Evolutionary conservation across 768 basidiomycete genomes (phyloP).

Genomic region (Lyophyllum decastes): DNA sequence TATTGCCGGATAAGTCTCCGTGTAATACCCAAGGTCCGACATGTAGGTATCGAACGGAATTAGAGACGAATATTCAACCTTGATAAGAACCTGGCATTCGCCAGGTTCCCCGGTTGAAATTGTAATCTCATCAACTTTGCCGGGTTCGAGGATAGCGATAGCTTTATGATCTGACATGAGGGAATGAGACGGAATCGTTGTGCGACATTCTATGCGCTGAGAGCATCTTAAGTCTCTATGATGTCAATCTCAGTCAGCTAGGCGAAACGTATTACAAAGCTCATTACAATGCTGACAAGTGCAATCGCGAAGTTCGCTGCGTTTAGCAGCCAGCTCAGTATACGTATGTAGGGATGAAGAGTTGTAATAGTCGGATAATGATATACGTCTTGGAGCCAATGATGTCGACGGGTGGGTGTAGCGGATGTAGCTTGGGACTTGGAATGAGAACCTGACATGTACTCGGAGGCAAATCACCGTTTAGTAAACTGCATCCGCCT

Average conservation of each 20-base stretch:
- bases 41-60: conserved; percentile 40
- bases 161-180: conserved; percentile 41
- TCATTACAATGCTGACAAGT: no score
- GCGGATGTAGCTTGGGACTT: no score
- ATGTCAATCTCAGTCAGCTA: not conserved
- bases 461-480: no score
- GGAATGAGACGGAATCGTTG: not conserved
- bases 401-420: no score
- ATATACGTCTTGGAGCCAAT: no score
- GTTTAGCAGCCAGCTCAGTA: no score
- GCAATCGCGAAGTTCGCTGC: no score
- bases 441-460: no score
- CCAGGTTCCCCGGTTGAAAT: conserved; percentile 32
- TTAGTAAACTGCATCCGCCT: no score
- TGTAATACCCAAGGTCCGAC: conserved; percentile 28
- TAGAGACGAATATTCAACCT: conserved; percentile 37
- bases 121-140: conserved; percentile 34
- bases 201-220: not conserved
- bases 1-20: conserved; percentile 30
- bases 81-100: conserved; percentile 34
- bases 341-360: no score
- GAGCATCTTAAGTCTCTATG: not conserved
- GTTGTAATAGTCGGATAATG: no score
- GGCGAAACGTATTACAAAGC: not conserved
- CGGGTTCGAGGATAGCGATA: conserved; percentile 37